Percentiles rank a stretch among this genome's conserved stretches.
phyloP scores from a whole-genome alignment of 2,329 filamentous ascomycete species.

The Monilinia polystroma region DNA sequence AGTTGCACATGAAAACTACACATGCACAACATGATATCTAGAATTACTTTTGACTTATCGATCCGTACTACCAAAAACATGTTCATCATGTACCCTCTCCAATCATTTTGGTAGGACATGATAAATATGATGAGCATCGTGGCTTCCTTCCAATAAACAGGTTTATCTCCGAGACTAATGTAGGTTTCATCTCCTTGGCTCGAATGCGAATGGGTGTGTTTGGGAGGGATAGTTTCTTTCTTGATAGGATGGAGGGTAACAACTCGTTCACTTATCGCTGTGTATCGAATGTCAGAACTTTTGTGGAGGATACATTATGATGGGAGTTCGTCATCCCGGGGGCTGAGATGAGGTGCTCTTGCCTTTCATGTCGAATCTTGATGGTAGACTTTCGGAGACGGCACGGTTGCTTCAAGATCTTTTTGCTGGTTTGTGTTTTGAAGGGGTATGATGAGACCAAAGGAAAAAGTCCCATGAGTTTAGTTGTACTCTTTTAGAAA shows the following conservation, averaged over 20 bases:
- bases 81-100: background rate
- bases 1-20: slow-evolving; percentile 14
- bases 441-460: background rate
- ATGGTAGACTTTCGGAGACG: background rate
- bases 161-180: background rate
- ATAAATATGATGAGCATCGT: background rate
- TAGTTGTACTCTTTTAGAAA: background rate
- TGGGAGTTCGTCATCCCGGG: slow-evolving; percentile 15
- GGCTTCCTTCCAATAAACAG: slow-evolving; percentile 3
- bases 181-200: background rate
- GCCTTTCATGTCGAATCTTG: background rate
- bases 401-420: background rate
- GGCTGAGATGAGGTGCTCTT: background rate
- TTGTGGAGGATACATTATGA: slow-evolving; percentile 9
- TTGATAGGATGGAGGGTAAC: background rate
- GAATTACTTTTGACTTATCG: background rate
- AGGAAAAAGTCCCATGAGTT: background rate
- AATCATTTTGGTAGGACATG: background rate
- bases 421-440: background rate
- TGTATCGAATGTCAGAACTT: background rate
- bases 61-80: slow-evolving; percentile 3
- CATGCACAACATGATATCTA: slow-evolving; percentile 15
- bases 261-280: background rate
- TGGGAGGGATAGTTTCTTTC: background rate
- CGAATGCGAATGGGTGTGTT: background rate